Evolutionary conservation across 1,284 basidiomycete genomes (phyloP), one percentile per base, ranked within the genome.

Genomic region (Rhodotorula sp.): DNA sequence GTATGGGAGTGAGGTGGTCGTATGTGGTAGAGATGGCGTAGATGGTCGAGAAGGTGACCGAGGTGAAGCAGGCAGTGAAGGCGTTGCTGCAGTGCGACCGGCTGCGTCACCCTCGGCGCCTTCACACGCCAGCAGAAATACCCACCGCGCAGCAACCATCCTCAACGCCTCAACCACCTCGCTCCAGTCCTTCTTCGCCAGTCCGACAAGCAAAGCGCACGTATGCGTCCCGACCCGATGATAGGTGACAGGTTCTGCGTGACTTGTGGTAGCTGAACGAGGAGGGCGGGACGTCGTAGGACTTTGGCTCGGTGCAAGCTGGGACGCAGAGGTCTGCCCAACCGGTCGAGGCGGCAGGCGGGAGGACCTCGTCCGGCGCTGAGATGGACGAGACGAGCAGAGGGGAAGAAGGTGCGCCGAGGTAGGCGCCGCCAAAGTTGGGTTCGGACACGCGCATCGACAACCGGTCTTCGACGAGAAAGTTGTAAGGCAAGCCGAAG

Each of bases 191-290:
- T 71, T 67, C 31, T 24, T 15, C 46, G 51, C 30, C 18, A 74
- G 58, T 4, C 70, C 72, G 46, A 74, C 67, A 26, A 74, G 57
- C 2, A 74, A 46, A 4, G 70, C 72, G 40, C 64, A 66, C 13
- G 72, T 74, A 16, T 71, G 70, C 30, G 66, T 59, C 7, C 72
- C 72, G 31, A 74, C 72, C 2, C 72, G 63, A 72, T 74, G 72
- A 74, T 74, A 24, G 72, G 72, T 5, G 62, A 64, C 4, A 74
- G 68, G 61, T 71, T 69, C 52, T 72, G 70, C n/a, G 70, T 69
- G 59, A 74, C 61, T 69, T 72, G 70, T 40, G 62, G 31, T n/a
- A 48, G 7, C 54, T 59, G 46, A 67, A 52, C 3, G 72, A 56
- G 1, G 56, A 30, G 4, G 72, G 70, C 30, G 72, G 67, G 9